Percentiles rank a stretch among this genome's conserved stretches.
Conservation (phyloP, 2,329 filamentous ascomycete genomes). For the Colletotrichum tofieldiae region DNA sequence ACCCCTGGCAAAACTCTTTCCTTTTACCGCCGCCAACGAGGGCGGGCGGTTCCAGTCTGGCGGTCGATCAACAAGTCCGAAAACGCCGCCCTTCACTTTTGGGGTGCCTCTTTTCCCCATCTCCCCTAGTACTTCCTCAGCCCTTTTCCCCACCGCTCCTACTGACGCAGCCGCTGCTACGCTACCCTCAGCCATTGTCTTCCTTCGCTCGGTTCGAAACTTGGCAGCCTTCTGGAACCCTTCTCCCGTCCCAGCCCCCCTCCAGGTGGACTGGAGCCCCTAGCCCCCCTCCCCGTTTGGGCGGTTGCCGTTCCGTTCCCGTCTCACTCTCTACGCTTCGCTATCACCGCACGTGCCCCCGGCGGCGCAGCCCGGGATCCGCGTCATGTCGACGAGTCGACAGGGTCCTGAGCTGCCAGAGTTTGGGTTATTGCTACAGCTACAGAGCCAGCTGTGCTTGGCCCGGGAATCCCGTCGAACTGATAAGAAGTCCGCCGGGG, state of each 20-base stretch:
- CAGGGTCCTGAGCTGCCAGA: slow-evolving; percentile 36
- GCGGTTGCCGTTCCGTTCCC: background rate
- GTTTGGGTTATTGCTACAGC: slow-evolving; percentile 3
- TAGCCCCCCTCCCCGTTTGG: background rate
- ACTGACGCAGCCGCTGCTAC: slow-evolving; percentile 1
- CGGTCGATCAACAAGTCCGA: slow-evolving; percentile 34
- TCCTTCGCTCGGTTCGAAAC: slow-evolving; percentile 4
- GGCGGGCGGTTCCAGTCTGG: slow-evolving; percentile 14
- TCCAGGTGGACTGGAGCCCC: background rate
- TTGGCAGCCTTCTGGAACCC: slow-evolving; percentile 28
- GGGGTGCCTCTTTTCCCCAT: background rate
- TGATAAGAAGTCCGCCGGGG: slow-evolving; percentile 17
- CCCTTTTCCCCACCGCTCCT: slow-evolving; percentile 1
- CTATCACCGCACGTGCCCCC: slow-evolving; percentile 7
- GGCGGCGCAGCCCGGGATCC: slow-evolving; percentile 5
- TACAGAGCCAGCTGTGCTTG: slow-evolving; percentile 5
- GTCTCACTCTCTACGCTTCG: background rate
- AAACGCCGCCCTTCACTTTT: slow-evolving; percentile 30
- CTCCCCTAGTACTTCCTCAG: slow-evolving; percentile 11
- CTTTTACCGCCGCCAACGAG: background rate
- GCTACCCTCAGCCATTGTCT: background rate
- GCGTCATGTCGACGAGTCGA: slow-evolving; percentile 24
- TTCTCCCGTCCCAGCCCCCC: slow-evolving; percentile 27
- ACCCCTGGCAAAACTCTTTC: slow-evolving; percentile 6
- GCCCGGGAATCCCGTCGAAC: slow-evolving; percentile 23